Evolutionary conservation across 2,329 filamentous ascomycete species (phyloP), one percentile per base, ranked within the genome.

Genomic region (Pseudopyrenochaeta lycopersici): DNA sequence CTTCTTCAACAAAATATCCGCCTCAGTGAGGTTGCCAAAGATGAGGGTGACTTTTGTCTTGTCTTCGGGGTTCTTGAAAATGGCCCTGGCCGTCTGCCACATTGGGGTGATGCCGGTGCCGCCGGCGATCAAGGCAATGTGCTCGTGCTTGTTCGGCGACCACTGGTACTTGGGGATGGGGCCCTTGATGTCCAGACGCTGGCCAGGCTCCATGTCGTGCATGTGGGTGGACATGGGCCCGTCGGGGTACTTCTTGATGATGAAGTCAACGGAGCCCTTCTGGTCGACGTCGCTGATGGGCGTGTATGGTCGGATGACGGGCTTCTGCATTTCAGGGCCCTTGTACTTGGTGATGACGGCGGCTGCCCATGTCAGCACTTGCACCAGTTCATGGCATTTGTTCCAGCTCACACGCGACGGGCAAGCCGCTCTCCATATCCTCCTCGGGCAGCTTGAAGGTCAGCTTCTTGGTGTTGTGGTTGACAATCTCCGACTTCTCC

Each of bases 51-150:
- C 92, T 83, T 97, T 96, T 68, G 95, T 99, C 86, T 95, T 93
- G 82, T 99, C 95, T 38, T 91, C 86, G 56, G 94, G 92, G 85
- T 97, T 96, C 79, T 89, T 91, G 88, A 98, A 96, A 80, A 99
- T 97, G 73, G 88, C 85, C 59, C 91, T 91, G 62, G 87, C 83
- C 40, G 99, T 88, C 83, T 99, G 95, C 84, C 91, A 98, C 94
- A 98, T 97, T 66, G 95, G 95, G 10, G 95, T 95, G 77, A 99
- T 96, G 57, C 95, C 95, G 7, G 95, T 97, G 62, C 95, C 95
- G 68, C 95, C 95, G n/a, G 94, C 92, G 60, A 99, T 85, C 63
- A 94, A 83, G 33, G 86, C 89, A 68, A 96, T 87, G 82, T 98
- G 92, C 56, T 91, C 82, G 35, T 97, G 93, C 86, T 97, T 97